Evolutionary conservation across 257 asterid genomes (phyloP), one percentile per base, ranked within the genome.

Genomic region (Hygrophila difformis): DNA sequence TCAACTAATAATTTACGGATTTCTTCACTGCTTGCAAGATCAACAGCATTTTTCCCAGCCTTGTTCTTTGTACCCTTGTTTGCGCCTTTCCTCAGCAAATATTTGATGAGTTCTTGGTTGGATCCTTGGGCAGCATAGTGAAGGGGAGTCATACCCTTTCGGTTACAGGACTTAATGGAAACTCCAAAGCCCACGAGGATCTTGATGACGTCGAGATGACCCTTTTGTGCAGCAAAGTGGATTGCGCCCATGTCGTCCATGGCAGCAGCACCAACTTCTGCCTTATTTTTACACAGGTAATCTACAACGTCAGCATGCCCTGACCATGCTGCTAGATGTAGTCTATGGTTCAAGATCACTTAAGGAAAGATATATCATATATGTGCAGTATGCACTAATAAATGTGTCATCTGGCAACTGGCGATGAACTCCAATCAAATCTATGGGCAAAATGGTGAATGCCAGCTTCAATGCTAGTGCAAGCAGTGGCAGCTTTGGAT

Each of bases 241-340:
- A 91, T 69, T 11, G 98, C 96, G 26, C 94, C 96, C 95, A 86
- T 91, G 66, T 86, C 93, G 41, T 91, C 98, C 95, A 91, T 78
- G 51, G 98, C 98, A 8, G 98, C 92, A 62, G 96, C 98, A 28
- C 95, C 72, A n/a, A 62, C 74, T 41, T 91, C 96, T 0, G 96
- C 95, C 62, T 79, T 84, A 72, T 80, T 91, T 63, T 91, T 85
- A 66, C 82, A 66, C 41, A 91, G 92, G 65, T 66, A 91, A 36
- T 62, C 75, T 44, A 78, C 84, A 8, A 91, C 70, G 52, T 82
- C 82, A 12, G 84, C 38, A 50, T 91, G 92, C 28, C 98, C 96
- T 4, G 96, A 61, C 96, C 95, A 91, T 36, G 98, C 93, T 47
- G 98, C 98, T 64, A 91, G 75, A 70, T 91, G 98, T 43, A 91